Evolutionary conservation across 768 basidiomycete species (phyloP).

Genomic region (Leccinum boreale): DNA sequence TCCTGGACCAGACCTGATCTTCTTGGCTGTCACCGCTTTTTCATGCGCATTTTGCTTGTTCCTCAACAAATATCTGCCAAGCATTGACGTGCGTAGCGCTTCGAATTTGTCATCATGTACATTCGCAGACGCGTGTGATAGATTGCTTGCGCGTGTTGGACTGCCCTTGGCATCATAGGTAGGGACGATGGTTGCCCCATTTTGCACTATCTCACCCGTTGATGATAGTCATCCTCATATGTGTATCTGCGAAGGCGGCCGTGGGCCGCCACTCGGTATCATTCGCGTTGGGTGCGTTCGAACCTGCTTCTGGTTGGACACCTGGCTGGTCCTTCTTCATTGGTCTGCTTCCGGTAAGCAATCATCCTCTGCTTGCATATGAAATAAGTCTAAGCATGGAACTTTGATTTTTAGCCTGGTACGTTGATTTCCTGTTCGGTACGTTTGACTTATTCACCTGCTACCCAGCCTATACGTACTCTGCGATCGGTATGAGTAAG

Average conservation of each 20-base stretch:
- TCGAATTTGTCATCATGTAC: neutral
- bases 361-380: neutral
- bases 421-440: neutral
- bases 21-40: slow-evolving; percentile 49
- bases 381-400: neutral
- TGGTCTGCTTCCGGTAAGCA: slow-evolving; percentile 52
- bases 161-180: slow-evolving; percentile 54
- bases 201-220: slow-evolving; percentile 13
- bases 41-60: slow-evolving; percentile 53
- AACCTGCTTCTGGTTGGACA: slow-evolving; percentile 66
- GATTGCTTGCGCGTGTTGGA: slow-evolving; percentile 62
- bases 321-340: slow-evolving; percentile 70
- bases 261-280: slow-evolving; percentile 50
- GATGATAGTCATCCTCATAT: slow-evolving; percentile 51
- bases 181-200: neutral
- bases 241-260: slow-evolving; percentile 55
- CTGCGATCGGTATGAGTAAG: slow-evolving; percentile 63
- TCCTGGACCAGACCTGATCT: slow-evolving; percentile 44
- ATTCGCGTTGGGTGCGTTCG: slow-evolving; percentile 57
- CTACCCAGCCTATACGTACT: slow-evolving; percentile 48
- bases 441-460: slow-evolving; percentile 8
- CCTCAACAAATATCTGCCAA: slow-evolving; percentile 48
- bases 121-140: slow-evolving; percentile 24
- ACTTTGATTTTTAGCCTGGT: slow-evolving; percentile 27
- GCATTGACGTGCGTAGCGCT: slow-evolving; percentile 42